Evolutionary conservation across 2,329 filamentous ascomycete species (phyloP).

Genomic region (Xylariaceae sp.): DNA sequence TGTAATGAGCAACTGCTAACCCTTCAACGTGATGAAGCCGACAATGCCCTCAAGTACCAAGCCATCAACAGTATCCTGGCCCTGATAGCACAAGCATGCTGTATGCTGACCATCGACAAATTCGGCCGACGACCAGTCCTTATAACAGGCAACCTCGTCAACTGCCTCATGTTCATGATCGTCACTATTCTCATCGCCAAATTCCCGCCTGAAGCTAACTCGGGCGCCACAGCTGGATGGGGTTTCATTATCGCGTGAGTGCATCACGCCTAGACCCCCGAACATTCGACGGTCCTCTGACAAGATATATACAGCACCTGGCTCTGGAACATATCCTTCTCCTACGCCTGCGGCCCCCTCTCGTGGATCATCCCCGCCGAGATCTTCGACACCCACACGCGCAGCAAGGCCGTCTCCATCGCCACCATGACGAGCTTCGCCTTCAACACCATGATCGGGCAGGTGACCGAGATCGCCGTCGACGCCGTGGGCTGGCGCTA

Average conservation of each 20-base stretch:
- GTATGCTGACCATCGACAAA: conserved; percentile 65
- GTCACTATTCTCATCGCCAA: conserved; percentile 47
- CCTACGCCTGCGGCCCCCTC: conserved; percentile 65
- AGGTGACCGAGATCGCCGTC: conserved; percentile 41
- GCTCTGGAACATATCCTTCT: conserved; percentile 78
- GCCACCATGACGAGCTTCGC: conserved; percentile 70
- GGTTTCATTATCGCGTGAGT: conserved; percentile 64
- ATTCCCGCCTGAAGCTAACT: conserved; percentile 52
- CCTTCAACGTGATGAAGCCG: too few species aligned
- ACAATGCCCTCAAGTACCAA: conserved; percentile 69
- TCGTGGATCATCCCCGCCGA: conserved; percentile 60
- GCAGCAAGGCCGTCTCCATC: conserved; percentile 70
- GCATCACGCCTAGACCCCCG: too few species aligned
- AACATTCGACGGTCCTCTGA: too few species aligned
- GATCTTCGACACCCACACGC: conserved; percentile 73
- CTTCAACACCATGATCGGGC: conserved; percentile 58
- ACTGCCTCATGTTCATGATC: conserved; percentile 69
- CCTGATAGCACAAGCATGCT: conserved; percentile 62
- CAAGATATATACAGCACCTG: too few species aligned
- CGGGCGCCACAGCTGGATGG: conserved; percentile 57
- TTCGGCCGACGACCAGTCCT: conserved; percentile 69
- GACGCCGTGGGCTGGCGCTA: conserved; percentile 48
- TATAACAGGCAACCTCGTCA: conserved; percentile 67
- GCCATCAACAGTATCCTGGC: conserved; percentile 70
- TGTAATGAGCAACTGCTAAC: too few species aligned